Conservation (phyloP, 805 yeast genomes). For the Zygotorulaspora danielsina region DNA sequence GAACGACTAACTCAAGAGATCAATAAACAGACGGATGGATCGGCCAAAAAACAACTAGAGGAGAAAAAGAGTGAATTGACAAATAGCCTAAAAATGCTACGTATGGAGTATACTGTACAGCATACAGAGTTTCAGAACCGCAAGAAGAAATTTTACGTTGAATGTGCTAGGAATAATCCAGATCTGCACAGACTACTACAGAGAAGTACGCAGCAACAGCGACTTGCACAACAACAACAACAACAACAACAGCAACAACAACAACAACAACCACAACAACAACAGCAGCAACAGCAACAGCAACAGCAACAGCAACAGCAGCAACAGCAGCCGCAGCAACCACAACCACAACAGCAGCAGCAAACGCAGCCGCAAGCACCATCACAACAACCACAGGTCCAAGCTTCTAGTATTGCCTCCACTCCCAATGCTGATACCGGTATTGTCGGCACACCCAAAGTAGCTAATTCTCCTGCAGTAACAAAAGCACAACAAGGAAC, state of each 20-base stretch:
- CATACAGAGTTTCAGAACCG: slow-evolving; percentile 30
- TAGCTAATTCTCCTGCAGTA: slow-evolving; percentile 6
- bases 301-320: slow-evolving; percentile 18
- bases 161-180: slow-evolving; percentile 35
- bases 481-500: slow-evolving; percentile 10
- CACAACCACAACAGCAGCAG: slow-evolving; percentile 14
- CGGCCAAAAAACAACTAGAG: slow-evolving; percentile 28
- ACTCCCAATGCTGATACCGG: slow-evolving; percentile 3
- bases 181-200: slow-evolving; percentile 31
- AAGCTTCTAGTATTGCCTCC: slow-evolving; percentile 1
- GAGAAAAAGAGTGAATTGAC: slow-evolving; percentile 28
- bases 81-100: slow-evolving; percentile 25
- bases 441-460: slow-evolving; percentile 6
- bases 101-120: slow-evolving; percentile 26
- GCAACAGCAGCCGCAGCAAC: slow-evolving; percentile 16
- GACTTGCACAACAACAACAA: slow-evolving; percentile 18
- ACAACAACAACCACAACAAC: slow-evolving; percentile 28
- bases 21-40: slow-evolving; percentile 24
- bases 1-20: slow-evolving; percentile 31
- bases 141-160: slow-evolving; percentile 33
- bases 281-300: slow-evolving; percentile 17
- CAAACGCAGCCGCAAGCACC: slow-evolving; percentile 18
- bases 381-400: slow-evolving; percentile 13
- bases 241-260: slow-evolving; percentile 22
- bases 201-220: slow-evolving; percentile 27